A percentile compares a stretch with the other conserved stretches of the same genome.
phyloP scores from a whole-genome alignment of 495 filamentous ascomycete species.

The Aspergillus sparsus region DNA sequence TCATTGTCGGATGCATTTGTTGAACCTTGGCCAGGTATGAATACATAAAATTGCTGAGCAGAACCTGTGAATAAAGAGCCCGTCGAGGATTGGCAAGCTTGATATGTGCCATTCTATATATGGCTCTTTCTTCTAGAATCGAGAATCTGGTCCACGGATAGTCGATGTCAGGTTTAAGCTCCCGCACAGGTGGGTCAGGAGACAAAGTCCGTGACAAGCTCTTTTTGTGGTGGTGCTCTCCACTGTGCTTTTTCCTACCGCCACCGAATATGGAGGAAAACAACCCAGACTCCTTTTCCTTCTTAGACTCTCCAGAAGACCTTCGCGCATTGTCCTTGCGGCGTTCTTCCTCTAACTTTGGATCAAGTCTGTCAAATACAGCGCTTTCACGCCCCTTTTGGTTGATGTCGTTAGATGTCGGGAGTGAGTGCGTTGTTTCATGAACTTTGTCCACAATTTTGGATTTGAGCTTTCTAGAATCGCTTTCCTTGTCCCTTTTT shows the following conservation, averaged over 20 bases:
- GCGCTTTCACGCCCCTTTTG: constrained; percentile 78
- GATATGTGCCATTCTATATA: constrained; percentile 98
- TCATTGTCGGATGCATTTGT: constrained; percentile 92
- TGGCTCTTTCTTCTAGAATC: constrained; percentile 93
- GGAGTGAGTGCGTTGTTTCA: constrained; percentile 75
- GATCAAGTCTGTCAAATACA: constrained; percentile 75
- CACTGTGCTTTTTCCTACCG: constrained; percentile 71
- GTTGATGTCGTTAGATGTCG: constrained; percentile 71
- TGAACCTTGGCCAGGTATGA: constrained; percentile 98
- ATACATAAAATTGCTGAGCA: constrained; percentile 99
- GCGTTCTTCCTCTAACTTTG: constrained; percentile 75
- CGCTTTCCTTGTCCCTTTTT: constrained; percentile 57
- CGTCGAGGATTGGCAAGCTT: constrained; percentile 96
- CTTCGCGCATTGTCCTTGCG: constrained; percentile 79
- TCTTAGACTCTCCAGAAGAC: constrained; percentile 72
- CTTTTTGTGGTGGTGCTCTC: constrained; percentile 68
- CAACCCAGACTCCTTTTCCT: constrained; percentile 79
- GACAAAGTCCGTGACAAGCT: constrained; percentile 73
- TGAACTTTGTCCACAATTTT: constrained; percentile 60
- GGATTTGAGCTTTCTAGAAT: constrained; percentile 59
- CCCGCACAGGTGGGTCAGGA: constrained; percentile 71
- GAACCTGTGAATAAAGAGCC: constrained; percentile 89
- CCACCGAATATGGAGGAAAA: constrained; percentile 91
- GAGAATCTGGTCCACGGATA: constrained; percentile 96
- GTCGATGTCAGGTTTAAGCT: constrained; percentile 81